A percentile compares a stretch with the other conserved stretches of the same genome.
These are phyloP conservation scores for Entomortierella lignicola DNA, from an alignment of 192 early-diverging fungal species.

Conservation along the genomic window DNA sequence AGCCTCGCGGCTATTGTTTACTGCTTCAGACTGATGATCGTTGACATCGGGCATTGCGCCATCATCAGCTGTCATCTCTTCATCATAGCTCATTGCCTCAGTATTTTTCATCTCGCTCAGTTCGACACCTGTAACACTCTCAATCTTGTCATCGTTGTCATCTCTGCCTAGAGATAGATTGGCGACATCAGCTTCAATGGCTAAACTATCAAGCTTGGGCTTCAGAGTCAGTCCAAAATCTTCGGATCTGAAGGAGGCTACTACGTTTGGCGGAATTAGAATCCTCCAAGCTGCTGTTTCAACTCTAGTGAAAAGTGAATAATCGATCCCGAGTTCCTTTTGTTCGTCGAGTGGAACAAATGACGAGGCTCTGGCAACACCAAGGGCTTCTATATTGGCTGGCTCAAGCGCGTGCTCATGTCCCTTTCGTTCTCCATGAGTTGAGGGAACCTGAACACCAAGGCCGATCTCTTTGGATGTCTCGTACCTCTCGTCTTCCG, in stretches of 20 bases:
- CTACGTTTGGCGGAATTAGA: constrained; percentile 39
- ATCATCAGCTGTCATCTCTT: background rate
- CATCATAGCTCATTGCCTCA: background rate
- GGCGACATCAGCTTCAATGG: background rate
- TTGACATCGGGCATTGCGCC: too few relatives aligned
- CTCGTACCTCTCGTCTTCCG: background rate
- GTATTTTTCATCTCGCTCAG: background rate
- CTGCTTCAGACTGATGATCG: too few relatives aligned
- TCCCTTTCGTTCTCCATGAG: background rate
- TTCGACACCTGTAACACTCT: background rate
- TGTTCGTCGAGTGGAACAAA: constrained; percentile 21
- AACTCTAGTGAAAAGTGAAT: constrained; percentile 31
- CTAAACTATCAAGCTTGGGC: constrained; percentile 1
- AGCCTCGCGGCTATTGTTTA: too few relatives aligned
- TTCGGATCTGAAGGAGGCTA: constrained; percentile 31
- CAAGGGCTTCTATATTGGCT: constrained; percentile 20
- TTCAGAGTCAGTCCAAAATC: constrained; percentile 35
- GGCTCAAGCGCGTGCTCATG: background rate
- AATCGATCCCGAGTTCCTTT: constrained; percentile 35
- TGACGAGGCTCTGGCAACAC: constrained; percentile 23
- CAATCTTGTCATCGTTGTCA: background rate
- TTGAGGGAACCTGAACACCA: constrained; percentile 4
- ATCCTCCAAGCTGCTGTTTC: constrained; percentile 47
- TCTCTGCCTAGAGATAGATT: background rate
- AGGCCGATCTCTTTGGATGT: constrained; percentile 8